A percentile compares a stretch with the other conserved stretches of the same genome.
phyloP scores from a whole-genome alignment of 306 rosid species.

The Prunus persica region Prunus_persica_NCBIv2 NC_034010.1:20606501-20607000 shows the following conservation, averaged over 20 bases:
- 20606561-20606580: not conserved
- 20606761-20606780: constrained; percentile 14
- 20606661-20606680: not conserved
- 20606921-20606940: no score
- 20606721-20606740: not conserved
- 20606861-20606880: not conserved
- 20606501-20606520: not conserved
- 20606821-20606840: constrained; percentile 11
- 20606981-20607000: no score
- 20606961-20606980: no score
- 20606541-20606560: constrained; percentile 1
- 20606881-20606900: not conserved
- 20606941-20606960: no score
- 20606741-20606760: not conserved
- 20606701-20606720: constrained; percentile 21
- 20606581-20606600: constrained; percentile 1
- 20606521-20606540: no score
- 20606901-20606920: not conserved
- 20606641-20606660: constrained; percentile 15
- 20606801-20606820: constrained; percentile 28
- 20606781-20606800: constrained; percentile 48
- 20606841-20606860: not conserved
- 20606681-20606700: not conserved
- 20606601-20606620: constrained; percentile 1
- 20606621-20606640: not conserved